Base-by-base conservation (phyloP, 208 protist genomes). In the Phytomonas sp. region DNA sequence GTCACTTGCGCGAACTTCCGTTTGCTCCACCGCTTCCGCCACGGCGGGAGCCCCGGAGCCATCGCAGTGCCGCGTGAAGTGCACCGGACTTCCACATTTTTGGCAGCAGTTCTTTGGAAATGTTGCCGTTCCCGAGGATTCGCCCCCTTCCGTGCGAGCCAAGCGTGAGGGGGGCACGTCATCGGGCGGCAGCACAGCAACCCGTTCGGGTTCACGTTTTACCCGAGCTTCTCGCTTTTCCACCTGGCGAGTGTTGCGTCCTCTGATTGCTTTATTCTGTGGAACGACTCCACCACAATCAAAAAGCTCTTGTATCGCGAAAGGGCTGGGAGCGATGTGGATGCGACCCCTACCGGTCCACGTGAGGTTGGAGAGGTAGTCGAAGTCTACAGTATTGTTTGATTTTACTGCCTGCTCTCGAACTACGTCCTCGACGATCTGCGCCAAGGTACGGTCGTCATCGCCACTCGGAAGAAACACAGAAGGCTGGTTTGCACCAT, bases 231-330 rank as follows among this genome's bases (percentile, higher is more conserved):
- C 29, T 29, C 64, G 60, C 56, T 77, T 70, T 20, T 34, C n/a
- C 37, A 34, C 60, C 15, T 36, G 32, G 30, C 17, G 11, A 15
- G 62, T 51, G 13, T 32, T 31, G 4, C 29, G 34, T 30, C 33
- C 74, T 37, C 46, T 68, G 43, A n/a, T 26, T 2, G 36, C n/a
- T 11, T 62, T 71, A 67, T 82, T 78, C 67, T 75, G 62, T 46
- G 84, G 85, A 11, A 94, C 79, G 2, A 71, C 61, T 11, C 85
- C 88, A 8, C 85, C 89, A 32, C 73, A 77, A 17, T 8, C 46
- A 76, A 84, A 88, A 33, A 94, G 78, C 70, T 89, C 89, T 0
- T 78, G 67, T 2, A 94, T 73, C 0, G 71, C 62, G 23, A 92
- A 64, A 0, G 86, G 82, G 53, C 84, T 91, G 59, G 75, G 73